These are phyloP conservation scores for Termitomyces sp. DNA, from an alignment of 768 basidiomycete genomes.

Conservation along the genomic window DNA sequence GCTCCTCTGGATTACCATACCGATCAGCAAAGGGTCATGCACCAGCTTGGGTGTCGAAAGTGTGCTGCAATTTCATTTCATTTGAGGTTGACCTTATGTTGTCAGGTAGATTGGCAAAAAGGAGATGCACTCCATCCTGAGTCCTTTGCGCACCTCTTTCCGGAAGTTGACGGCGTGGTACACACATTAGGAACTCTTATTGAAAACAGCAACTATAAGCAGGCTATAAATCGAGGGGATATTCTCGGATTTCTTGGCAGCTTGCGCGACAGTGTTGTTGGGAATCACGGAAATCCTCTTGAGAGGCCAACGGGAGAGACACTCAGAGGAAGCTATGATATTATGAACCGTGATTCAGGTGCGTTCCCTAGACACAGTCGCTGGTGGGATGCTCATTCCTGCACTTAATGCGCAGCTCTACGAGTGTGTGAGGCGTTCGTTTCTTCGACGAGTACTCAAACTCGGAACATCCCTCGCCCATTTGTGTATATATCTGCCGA, in stretches of 20 bases:
- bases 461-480: slow-evolving; percentile 39
- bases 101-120: slow-evolving; percentile 81
- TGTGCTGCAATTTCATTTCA: slow-evolving; percentile 25
- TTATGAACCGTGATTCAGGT: slow-evolving; percentile 90
- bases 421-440: slow-evolving; percentile 76
- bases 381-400: neutral
- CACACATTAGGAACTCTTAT: slow-evolving; percentile 92
- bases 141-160: slow-evolving; percentile 65
- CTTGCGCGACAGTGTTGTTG: slow-evolving; percentile 29
- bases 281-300: slow-evolving; percentile 56
- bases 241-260: slow-evolving; percentile 45
- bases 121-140: slow-evolving; percentile 79
- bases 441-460: slow-evolving; percentile 30
- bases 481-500: slow-evolving; percentile 97
- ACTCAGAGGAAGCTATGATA: slow-evolving; percentile 58
- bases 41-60: slow-evolving; percentile 81
- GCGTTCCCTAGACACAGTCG: slow-evolving; percentile 19
- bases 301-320: slow-evolving; percentile 30
- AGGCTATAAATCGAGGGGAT: slow-evolving; percentile 56
- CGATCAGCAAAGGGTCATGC: slow-evolving; percentile 84
- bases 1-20: slow-evolving; percentile 85
- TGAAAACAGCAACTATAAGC: slow-evolving; percentile 79
- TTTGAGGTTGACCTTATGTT: slow-evolving; percentile 2
- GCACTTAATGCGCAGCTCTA: slow-evolving; percentile 40
- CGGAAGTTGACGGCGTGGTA: slow-evolving; percentile 71